phyloP scores from a whole-genome alignment of 306 rosid species.

The Cucurbita maxima region DNA sequence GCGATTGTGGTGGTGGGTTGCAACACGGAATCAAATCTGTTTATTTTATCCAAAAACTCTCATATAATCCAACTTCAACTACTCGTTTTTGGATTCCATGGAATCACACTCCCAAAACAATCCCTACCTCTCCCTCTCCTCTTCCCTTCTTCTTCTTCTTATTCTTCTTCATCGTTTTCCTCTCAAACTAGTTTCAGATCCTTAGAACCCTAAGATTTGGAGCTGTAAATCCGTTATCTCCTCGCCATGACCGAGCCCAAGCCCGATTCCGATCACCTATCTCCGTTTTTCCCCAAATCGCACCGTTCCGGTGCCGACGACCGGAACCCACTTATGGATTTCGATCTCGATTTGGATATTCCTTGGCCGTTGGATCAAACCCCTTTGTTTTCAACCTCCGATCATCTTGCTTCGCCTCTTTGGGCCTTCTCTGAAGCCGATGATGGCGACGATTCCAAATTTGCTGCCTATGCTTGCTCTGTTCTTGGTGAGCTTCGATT shows the following conservation, averaged over 20 bases:
- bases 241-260: conserved; percentile 41
- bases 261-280: conserved; percentile 31
- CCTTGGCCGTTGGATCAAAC: conserved; percentile 67
- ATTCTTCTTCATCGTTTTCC: conserved; percentile 6
- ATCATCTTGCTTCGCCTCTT: conserved; percentile 48
- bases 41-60: conserved; percentile 2
- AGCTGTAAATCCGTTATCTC: background rate
- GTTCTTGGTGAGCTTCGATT: conserved; percentile 11
- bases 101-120: conserved; percentile 13
- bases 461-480: conserved; percentile 12
- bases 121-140: conserved; percentile 4
- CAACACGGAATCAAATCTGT: conserved; percentile 9
- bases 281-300: conserved; percentile 17
- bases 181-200: background rate
- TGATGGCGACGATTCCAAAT: conserved; percentile 9
- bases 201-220: too few species aligned
- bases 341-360: conserved; percentile 51
- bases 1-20: conserved; percentile 7
- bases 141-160: conserved; percentile 10
- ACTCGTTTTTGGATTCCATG: conserved; percentile 13
- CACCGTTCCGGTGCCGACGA: background rate
- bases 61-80: background rate
- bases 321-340: conserved; percentile 41
- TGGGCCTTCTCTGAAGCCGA: conserved; percentile 55
- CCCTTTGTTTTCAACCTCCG: conserved; percentile 26